phyloP scores from a whole-genome alignment of 306 rosid genomes.

The Cicer chorassanicum region DNA sequence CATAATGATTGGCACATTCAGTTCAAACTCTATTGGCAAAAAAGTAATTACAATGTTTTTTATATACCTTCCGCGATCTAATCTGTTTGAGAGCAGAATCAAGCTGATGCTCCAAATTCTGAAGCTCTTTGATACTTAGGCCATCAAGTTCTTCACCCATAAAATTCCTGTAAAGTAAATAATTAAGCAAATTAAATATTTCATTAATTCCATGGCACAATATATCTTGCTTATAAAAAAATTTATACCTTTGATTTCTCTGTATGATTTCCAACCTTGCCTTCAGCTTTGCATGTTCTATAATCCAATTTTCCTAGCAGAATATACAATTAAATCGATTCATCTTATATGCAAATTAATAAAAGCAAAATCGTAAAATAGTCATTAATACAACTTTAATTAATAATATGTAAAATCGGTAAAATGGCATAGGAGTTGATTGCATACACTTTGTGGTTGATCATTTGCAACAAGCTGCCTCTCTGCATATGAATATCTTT shows the following conservation, averaged over 20 bases:
- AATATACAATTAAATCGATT: background rate
- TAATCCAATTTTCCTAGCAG: conserved; percentile 68
- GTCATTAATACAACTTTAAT: no score
- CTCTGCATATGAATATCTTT: conserved; percentile 73
- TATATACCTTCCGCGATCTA: conserved; percentile 66
- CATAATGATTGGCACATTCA: background rate
- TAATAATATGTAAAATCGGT: no score
- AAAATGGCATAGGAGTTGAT: background rate
- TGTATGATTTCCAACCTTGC: conserved; percentile 76
- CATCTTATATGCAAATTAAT: no score
- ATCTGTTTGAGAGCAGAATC: conserved; percentile 79
- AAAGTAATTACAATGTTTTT: background rate
- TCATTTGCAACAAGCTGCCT: conserved; percentile 58
- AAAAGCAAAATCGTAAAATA: no score
- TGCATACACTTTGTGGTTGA: conserved; percentile 54
- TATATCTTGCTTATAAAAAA: background rate
- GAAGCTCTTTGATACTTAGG: conserved; percentile 71
- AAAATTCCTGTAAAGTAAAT: conserved; percentile 57
- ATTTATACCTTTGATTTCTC: conserved; percentile 62
- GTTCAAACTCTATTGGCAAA: conserved; percentile 11
- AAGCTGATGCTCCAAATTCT: conserved; percentile 80
- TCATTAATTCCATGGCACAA: background rate
- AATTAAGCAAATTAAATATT: background rate
- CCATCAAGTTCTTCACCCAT: conserved; percentile 79
- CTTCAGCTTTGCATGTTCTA: conserved; percentile 79